Base-by-base conservation (phyloP, 805 yeast species). In the Pichia californica region DNA sequence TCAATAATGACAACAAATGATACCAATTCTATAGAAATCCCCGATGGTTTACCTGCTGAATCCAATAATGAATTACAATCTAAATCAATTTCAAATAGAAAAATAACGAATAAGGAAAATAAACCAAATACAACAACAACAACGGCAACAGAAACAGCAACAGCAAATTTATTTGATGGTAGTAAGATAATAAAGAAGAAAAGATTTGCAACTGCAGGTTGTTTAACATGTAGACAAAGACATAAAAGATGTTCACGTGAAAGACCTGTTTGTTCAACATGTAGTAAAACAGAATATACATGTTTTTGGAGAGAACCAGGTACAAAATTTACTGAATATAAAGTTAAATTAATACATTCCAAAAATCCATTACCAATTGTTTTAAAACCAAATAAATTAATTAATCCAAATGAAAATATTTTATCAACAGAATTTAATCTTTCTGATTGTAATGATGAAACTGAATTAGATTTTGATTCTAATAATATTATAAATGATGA, bases 211-310 rank as follows among this genome's bases (percentile, higher is more conserved):
- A 15, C 16, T 13, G 36, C 58, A 13, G 76, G 76, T 1, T 70
- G 76, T 44, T 57, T 63, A 58, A 66, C 66, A 6, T 70, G 76
- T 51, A 58, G 73, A 44, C 55, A 59, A 19, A 59, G 73, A 31
- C 71, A 68, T 47, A 70, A 70, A 49, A 63, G 69, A 25, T 70
- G 76, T 49, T 55, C 58, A 37, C 59, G 58, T 43, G 23, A 27
- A 5, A 53, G 45, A 31, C 63, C 63, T 2, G 44, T 38, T 7
- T 59, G 64, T 29, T 21, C 27, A 8, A 44, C 47, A 8, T 59
- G 64, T 33, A 4, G 7, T 8, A 16, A 27, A 20, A 39, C 40
- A 14, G n/a, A 9, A 10, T 39, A 35, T 18, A 19, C 20, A n/a
- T 44, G 47, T 14, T 35, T 28, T 27, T 44, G 47, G 47, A 44